These are phyloP conservation scores for Entomortierella beljakovae DNA, from an alignment of 192 early-diverging fungal species.

Conservation along the genomic window DNA sequence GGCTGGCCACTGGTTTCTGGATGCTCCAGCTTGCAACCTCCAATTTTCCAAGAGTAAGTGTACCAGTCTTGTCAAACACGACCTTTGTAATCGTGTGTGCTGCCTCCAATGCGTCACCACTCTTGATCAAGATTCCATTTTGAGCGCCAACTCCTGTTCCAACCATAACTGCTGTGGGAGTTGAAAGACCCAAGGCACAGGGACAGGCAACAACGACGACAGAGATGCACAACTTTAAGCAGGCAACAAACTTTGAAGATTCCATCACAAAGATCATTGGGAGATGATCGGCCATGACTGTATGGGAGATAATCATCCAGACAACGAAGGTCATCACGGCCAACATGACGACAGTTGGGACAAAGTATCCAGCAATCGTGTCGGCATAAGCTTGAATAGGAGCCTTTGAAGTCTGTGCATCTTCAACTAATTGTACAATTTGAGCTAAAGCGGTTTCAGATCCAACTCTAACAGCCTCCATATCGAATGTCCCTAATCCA, in stretches of 20 bases:
- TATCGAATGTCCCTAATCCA: conserved; percentile 84
- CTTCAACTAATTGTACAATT: conserved; percentile 93
- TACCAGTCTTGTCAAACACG: conserved; percentile 99
- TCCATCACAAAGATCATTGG: conserved; percentile 58
- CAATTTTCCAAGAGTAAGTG: conserved; percentile 84
- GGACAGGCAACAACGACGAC: conserved; percentile 98
- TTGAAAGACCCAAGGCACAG: conserved; percentile 95
- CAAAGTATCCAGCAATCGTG: conserved; percentile 91
- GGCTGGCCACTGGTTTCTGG: conserved; percentile 11
- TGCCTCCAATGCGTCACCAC: conserved; percentile 86
- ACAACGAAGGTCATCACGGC: conserved; percentile 77
- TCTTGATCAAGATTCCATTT: conserved; percentile 96
- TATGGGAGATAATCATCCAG: conserved; percentile 77
- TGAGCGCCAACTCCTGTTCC: conserved; percentile 97
- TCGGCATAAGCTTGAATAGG: conserved; percentile 97
- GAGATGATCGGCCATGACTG: conserved; percentile 44
- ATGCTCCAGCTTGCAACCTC: conserved; percentile 66
- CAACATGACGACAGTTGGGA: conserved; percentile 83
- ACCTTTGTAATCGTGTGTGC: conserved; percentile 86
- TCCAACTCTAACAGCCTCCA: conserved; percentile 89
- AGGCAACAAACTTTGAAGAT: conserved; percentile 79
- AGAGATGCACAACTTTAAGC: conserved; percentile 90
- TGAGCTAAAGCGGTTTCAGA: conserved; percentile 91
- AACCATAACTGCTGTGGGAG: conserved; percentile 98
- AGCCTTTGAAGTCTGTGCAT: conserved; percentile 94